Evolutionary conservation across 225 moss, liverwort and hornwort genomes (phyloP).

Genomic region (Antitrichia curtipendula): DNA sequence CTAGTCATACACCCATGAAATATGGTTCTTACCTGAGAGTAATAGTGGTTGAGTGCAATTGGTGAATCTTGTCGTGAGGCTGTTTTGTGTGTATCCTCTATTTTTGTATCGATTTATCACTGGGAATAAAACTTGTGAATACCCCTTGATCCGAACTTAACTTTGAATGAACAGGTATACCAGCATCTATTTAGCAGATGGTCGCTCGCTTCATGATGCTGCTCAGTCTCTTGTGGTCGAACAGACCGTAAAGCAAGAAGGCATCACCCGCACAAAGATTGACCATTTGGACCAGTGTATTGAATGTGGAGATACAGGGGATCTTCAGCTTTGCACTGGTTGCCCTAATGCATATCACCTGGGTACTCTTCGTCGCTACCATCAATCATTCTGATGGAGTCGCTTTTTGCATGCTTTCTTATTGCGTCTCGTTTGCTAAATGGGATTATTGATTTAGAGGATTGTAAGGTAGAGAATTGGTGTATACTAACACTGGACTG

Average conservation of each 20-base stretch:
- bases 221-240: conserved; percentile 66
- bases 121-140: not conserved
- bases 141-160: not conserved
- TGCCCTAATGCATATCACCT: conserved; percentile 88
- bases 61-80: not conserved
- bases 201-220: conserved; percentile 76
- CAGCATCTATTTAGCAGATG: conserved; percentile 84
- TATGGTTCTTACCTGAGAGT: not conserved
- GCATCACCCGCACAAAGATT: conserved; percentile 25
- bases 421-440: not conserved
- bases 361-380: conserved; percentile 22
- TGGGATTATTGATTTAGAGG: not conserved
- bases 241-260: conserved; percentile 42
- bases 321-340: conserved; percentile 73
- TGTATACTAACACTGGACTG: not conserved
- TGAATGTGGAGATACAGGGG: conserved; percentile 86
- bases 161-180: conserved; percentile 51
- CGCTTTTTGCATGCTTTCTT: not conserved
- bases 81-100: not conserved
- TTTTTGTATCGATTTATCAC: not conserved
- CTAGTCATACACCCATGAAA: not conserved
- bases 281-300: conserved; percentile 87
- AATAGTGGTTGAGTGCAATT: not conserved
- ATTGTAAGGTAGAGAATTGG: not conserved
- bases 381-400: not conserved